Percentiles rank a stretch among this genome's conserved stretches.
phyloP scores from a whole-genome alignment of 225 moss, liverwort and hornwort species.

The Physcomitrellopsis africana region DNA sequence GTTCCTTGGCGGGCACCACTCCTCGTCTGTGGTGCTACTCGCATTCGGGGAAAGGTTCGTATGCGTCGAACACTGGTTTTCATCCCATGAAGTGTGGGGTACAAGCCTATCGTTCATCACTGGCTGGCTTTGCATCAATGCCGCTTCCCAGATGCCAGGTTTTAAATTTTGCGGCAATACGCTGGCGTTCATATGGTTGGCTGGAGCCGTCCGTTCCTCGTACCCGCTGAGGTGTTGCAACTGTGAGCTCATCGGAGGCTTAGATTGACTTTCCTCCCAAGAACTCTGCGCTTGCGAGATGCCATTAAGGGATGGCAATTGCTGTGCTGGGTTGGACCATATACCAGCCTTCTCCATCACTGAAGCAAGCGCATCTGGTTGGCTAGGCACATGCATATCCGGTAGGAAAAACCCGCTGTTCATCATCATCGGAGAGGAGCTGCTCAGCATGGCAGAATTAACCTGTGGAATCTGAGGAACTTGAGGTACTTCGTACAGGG shows the following conservation, averaged over 20 bases:
- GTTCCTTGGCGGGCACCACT: slow-evolving; percentile 32
- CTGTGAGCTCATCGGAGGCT: slow-evolving; percentile 23
- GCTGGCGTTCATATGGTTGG: slow-evolving; percentile 23
- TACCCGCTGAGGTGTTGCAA: slow-evolving; percentile 26
- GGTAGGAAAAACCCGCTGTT: slow-evolving; percentile 33
- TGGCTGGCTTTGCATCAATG: slow-evolving; percentile 34
- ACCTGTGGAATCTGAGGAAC: slow-evolving; percentile 17
- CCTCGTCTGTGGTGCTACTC: slow-evolving; percentile 47
- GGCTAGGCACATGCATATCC: slow-evolving; percentile 5
- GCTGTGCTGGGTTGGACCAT: slow-evolving; percentile 41
- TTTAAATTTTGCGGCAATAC: slow-evolving; percentile 35
- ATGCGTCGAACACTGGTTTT: background rate
- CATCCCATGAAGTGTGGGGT: slow-evolving; percentile 31
- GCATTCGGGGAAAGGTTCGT: slow-evolving; percentile 32
- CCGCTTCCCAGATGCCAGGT: slow-evolving; percentile 44
- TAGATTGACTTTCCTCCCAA: slow-evolving; percentile 39
- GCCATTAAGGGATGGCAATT: slow-evolving; percentile 31
- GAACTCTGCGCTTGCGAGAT: background rate
- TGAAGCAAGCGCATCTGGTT: slow-evolving; percentile 31
- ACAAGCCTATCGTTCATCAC: slow-evolving; percentile 38
- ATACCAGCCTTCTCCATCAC: slow-evolving; percentile 32
- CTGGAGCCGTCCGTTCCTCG: slow-evolving; percentile 13
- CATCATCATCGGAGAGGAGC: slow-evolving; percentile 1
- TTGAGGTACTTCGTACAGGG: slow-evolving; percentile 32
- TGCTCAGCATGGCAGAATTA: slow-evolving; percentile 26